These are phyloP conservation scores for Pseudogymnoascus sp. DNA, from an alignment of 2,329 filamentous ascomycete species.

Conservation along the genomic window DNA sequence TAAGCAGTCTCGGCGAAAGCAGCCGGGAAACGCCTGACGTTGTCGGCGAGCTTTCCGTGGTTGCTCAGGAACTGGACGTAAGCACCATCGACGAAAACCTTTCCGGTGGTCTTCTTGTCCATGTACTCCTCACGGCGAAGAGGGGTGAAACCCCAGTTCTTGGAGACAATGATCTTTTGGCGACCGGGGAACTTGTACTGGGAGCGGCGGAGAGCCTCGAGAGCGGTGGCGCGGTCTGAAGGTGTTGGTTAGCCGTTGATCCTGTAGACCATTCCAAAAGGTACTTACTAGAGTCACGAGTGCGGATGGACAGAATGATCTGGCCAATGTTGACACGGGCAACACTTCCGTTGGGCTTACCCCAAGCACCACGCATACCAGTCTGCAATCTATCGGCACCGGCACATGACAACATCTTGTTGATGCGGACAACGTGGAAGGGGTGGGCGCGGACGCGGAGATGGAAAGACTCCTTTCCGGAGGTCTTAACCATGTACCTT, in stretches of 20 bases:
- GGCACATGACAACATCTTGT: constrained; percentile 99
- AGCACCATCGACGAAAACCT: constrained; percentile 89
- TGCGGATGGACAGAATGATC: constrained; percentile 95
- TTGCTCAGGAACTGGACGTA: constrained; percentile 97
- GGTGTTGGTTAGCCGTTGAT: constrained; percentile 20
- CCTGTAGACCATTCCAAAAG: background rate
- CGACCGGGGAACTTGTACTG: constrained; percentile 99
- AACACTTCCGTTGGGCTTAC: constrained; percentile 97
- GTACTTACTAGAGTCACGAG: constrained; percentile 59
- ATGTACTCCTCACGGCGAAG: constrained; percentile 93
- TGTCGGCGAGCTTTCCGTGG: constrained; percentile 71
- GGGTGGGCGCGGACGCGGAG: constrained; percentile 83
- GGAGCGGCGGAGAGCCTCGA: constrained; percentile 93
- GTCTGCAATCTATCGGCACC: constrained; percentile 99
- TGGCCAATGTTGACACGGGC: constrained; percentile 99
- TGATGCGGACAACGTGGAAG: constrained; percentile 99
- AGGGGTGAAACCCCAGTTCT: constrained; percentile 99
- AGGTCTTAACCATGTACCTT: constrained; percentile 58
- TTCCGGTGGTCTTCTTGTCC: constrained; percentile 82
- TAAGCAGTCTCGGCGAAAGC: constrained; percentile 50
- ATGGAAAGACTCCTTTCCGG: constrained; percentile 68
- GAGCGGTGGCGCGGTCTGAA: constrained; percentile 70
- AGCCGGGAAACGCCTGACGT: constrained; percentile 87
- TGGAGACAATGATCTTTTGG: constrained; percentile 99
- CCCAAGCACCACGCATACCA: constrained; percentile 99